A percentile compares a stretch with the other conserved stretches of the same genome.
These are phyloP conservation scores for Colletotrichum sp. DNA, from an alignment of 2,329 filamentous ascomycete species.

Conservation along the genomic window DNA sequence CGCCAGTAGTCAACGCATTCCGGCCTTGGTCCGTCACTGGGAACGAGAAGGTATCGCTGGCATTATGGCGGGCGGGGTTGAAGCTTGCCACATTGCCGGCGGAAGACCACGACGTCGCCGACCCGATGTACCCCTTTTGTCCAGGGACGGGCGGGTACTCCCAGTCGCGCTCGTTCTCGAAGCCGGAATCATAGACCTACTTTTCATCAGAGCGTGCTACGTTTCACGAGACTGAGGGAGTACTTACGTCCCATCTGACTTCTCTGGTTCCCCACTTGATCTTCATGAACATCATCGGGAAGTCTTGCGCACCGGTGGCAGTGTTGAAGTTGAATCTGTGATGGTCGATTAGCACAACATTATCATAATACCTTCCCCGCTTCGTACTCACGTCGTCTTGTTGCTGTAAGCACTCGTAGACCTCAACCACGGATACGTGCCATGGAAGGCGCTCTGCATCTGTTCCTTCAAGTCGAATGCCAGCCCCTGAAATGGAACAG, in stretches of 20 bases:
- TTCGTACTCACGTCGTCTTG: constrained; percentile 10
- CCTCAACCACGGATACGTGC: constrained; percentile 13
- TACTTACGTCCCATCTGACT: constrained; percentile 25
- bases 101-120: constrained; percentile 35
- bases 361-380: background rate
- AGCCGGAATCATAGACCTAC: constrained; percentile 41
- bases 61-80: constrained; percentile 37
- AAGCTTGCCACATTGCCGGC: constrained; percentile 30
- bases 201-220: background rate
- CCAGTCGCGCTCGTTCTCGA: constrained; percentile 45
- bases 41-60: constrained; percentile 42
- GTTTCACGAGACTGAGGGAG: no score
- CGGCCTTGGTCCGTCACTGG: constrained; percentile 31
- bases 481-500: constrained; percentile 28
- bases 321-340: constrained; percentile 16
- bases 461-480: constrained; percentile 13
- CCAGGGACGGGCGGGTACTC: constrained; percentile 43
- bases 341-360: background rate
- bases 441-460: constrained; percentile 14
- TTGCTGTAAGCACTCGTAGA: background rate
- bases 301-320: constrained; percentile 14
- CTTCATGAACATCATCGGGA: constrained; percentile 22
- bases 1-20: constrained; percentile 31
- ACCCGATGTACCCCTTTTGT: constrained; percentile 43
- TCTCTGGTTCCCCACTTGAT: constrained; percentile 25